phyloP scores from a whole-genome alignment of 2,329 filamentous ascomycete species.

The Aspergillus latus region DNA sequence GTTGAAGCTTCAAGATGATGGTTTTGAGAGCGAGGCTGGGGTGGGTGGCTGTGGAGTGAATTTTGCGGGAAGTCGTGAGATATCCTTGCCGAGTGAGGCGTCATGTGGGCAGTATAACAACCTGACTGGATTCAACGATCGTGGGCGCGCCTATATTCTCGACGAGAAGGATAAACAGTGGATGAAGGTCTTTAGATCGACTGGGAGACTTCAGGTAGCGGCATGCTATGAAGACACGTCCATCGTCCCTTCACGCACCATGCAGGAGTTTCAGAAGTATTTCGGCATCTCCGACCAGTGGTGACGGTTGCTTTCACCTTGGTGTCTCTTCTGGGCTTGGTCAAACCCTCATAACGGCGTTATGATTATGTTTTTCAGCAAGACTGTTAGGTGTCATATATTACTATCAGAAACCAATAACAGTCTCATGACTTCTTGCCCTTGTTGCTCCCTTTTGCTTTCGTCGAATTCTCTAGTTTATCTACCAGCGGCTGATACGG shows the following conservation, averaged over 20 bases:
- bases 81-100: neutral
- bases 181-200: neutral
- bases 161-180: neutral
- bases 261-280: neutral
- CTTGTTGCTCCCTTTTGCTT: slow-evolving; percentile 33
- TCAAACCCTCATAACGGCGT: neutral
- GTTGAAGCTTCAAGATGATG: neutral
- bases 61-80: neutral
- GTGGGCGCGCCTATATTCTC: neutral
- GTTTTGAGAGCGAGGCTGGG: neutral
- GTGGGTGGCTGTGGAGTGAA: neutral
- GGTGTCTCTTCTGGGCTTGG: neutral
- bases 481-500: slow-evolving; percentile 62
- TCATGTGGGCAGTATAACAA: neutral
- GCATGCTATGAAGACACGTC: neutral
- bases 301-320: neutral
- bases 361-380: neutral
- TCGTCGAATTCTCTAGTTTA: slow-evolving; percentile 42
- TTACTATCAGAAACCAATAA: slow-evolving; percentile 9
- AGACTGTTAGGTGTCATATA: slow-evolving; percentile 1
- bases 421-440: slow-evolving; percentile 33
- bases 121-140: neutral
- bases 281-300: neutral
- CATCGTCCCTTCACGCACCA: neutral
- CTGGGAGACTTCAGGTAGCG: neutral